Evolutionary conservation across 805 yeast species (phyloP), one percentile per base, ranked within the genome.

Genomic region (Diddensiella caesifluorescens): DNA sequence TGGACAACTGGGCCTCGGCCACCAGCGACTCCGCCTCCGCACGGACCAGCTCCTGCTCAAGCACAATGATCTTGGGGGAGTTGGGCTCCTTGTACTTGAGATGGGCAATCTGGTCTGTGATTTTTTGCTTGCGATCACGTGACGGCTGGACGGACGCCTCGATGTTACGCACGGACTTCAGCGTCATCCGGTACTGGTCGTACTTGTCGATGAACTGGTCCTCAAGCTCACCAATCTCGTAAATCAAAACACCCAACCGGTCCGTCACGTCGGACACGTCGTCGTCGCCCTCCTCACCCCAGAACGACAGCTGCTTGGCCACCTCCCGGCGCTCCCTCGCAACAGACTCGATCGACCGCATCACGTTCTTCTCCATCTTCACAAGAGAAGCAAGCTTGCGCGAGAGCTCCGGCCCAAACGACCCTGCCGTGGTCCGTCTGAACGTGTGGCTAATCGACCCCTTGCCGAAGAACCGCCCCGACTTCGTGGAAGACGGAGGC

Each of bases 21-120:
- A 90, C 98, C 57, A 90, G 79, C 39, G 96, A 87, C 73, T 92
- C 97, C 53, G 97, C 97, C 75, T 90, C 98, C 39, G 97, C 97
- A 70, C 98, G 82, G 54, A 92, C 97, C 64, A 92, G 78, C 71
- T 92, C 97, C 73, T 92, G 97, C 75, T 90, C 98, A 66, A 90
- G 79, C 42, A 89, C 90, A 52, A 85, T 80, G 54, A 90, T 84
- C 75, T 90, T 90, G 65, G 96, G 94, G 42, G 96, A 87, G 70
- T 84, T 87, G 51, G 98, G 97, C 68, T 90, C 97, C 77, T 90
- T 90, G 77, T 92, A 92, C 74, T 92, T 92, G 70, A 90, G 79
- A 70, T 86, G 87, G 50, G 97, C 97, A 70, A 90, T 90, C 72
- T 89, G 89, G 68, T 90, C 96, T 53, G 97, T 88, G 66, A 90